Base-by-base conservation (phyloP, 2,329 filamentous ascomycete species). In the Didymella keratinophila region DNA sequence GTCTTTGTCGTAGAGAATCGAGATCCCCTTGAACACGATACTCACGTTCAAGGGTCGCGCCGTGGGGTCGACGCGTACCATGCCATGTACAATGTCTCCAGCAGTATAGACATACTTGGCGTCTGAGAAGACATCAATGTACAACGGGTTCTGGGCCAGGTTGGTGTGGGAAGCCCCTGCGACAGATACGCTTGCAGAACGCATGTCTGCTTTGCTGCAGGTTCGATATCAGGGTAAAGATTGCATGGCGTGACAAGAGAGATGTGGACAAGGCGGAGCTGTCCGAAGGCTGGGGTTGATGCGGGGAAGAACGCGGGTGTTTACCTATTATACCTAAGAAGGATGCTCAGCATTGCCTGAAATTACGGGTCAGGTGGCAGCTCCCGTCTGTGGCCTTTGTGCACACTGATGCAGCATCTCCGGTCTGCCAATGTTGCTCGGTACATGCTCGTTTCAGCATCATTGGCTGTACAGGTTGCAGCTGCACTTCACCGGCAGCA, bases 41-140 rank as follows among this genome's bases (percentile, higher is more conserved):
- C 42, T 65, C 44, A 70, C 56, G 34, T 62, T 63, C 21, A 63
- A 54, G 11, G 69, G 69, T 23, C 66, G 61, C 20, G 60, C 52
- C 14, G 58, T 61, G 9, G 68, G 65, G 9, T 66, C 62, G 8
- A 71, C 54, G 23, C 68, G 62, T 10, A 71, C 57, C 10, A 54
- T 34, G 21, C 71, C 71, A 28, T 63, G 60, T 18, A 73, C 52
- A 10, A 50, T 36, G 20, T 72, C 68, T 36, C 68, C 67, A 37
- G 50, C 61, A 6, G 66, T 68, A 55, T 67, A 71, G 42, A 58
- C 60, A 4, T 56, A 57, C 2, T 60, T 52, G 25, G 57, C 42
- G 34, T 56, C 50, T 32, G 58, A 43, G 44, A 54, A 54, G 18
- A 68, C 18, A 16, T 64, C 36, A 18, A 70, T 67, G 47, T 64